These are phyloP conservation scores for Ceratobasidium papillatum DNA, from an alignment of 1,284 basidiomycete genomes.

Conservation along the genomic window DNA sequence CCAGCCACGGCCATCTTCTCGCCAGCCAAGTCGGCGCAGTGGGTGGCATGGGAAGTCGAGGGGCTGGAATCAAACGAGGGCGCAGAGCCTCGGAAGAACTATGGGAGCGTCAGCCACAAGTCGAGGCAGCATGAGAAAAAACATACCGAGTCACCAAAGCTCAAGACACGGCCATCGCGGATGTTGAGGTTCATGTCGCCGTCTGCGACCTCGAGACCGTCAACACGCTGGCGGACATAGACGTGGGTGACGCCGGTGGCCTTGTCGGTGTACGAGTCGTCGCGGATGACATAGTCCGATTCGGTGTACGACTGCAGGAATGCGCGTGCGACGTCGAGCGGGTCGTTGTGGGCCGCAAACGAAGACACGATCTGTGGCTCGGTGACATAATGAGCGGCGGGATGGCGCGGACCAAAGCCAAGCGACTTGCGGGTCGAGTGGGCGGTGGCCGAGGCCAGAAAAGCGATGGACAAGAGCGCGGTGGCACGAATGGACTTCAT, in stretches of 20 bases:
- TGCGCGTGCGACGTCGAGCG: slow-evolving; percentile 65
- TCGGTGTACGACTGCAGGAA: slow-evolving; percentile 57
- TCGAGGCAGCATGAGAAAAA: slow-evolving; percentile 43
- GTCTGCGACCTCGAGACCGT: slow-evolving; percentile 86
- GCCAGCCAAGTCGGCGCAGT: slow-evolving; percentile 38
- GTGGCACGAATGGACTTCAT: slow-evolving; percentile 36
- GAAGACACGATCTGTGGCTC: slow-evolving; percentile 44
- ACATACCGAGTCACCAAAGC: slow-evolving; percentile 82
- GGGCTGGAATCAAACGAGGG: slow-evolving; percentile 48
- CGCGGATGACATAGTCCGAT: slow-evolving; percentile 66
- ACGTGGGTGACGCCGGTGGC: slow-evolving; percentile 86
- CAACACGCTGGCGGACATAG: slow-evolving; percentile 81
- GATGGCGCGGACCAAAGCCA: slow-evolving; percentile 53
- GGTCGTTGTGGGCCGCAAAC: slow-evolving; percentile 47
- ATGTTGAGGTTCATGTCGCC: slow-evolving; percentile 92
- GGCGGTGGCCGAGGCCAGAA: slow-evolving; percentile 41
- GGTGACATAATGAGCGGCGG: slow-evolving; percentile 48
- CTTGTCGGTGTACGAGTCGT: slow-evolving; percentile 87
- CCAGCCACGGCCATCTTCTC: not conserved
- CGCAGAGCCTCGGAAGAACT: slow-evolving; percentile 72
- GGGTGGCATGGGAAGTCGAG: slow-evolving; percentile 21
- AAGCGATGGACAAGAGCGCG: slow-evolving; percentile 31
- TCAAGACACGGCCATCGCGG: slow-evolving; percentile 74
- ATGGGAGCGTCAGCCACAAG: slow-evolving; percentile 20
- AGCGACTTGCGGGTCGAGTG: slow-evolving; percentile 51